phyloP scores from a whole-genome alignment of 2,329 filamentous ascomycete species.

The Diplodia seriata region DNA sequence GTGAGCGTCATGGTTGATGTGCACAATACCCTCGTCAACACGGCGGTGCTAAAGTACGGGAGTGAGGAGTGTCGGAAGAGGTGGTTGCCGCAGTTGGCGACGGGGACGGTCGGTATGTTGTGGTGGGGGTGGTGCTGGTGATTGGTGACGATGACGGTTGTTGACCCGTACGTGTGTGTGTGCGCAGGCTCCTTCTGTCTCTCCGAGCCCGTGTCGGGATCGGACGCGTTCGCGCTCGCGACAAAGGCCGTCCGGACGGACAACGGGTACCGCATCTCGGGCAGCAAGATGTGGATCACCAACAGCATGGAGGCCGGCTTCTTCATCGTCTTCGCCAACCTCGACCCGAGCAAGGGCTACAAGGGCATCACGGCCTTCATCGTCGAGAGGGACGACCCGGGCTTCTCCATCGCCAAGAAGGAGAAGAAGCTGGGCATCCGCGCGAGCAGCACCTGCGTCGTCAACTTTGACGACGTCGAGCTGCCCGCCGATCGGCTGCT shows the following conservation, averaged over 20 bases:
- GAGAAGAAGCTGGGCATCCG: conserved; percentile 99
- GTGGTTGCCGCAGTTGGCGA: conserved; percentile 89
- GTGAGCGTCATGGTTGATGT: conserved; percentile 96
- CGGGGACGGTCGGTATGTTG: conserved; percentile 73
- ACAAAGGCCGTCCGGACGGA: conserved; percentile 87
- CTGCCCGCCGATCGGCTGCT: conserved; percentile 88
- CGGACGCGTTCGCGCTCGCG: conserved; percentile 92
- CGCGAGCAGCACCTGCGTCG: conserved; percentile 93
- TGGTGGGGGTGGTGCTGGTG: not conserved
- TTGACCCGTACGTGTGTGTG: no score
- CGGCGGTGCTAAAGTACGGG: conserved; percentile 85
- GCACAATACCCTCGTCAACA: conserved; percentile 98
- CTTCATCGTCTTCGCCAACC: conserved; percentile 98
- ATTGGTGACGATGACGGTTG: no score
- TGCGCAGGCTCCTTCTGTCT: conserved; percentile 79
- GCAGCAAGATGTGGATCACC: conserved; percentile 99
- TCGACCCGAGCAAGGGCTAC: conserved; percentile 91
- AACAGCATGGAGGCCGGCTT: conserved; percentile 93
- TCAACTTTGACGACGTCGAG: conserved; percentile 96
- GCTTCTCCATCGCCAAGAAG: conserved; percentile 97
- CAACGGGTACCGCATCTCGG: conserved; percentile 84
- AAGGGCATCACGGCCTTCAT: conserved; percentile 97
- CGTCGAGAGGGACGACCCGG: conserved; percentile 85
- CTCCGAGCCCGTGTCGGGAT: conserved; percentile 90
- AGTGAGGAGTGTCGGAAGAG: conserved; percentile 78